Conservation (phyloP, 768 basidiomycete genomes). For the Termitomyces sp. region DNA sequence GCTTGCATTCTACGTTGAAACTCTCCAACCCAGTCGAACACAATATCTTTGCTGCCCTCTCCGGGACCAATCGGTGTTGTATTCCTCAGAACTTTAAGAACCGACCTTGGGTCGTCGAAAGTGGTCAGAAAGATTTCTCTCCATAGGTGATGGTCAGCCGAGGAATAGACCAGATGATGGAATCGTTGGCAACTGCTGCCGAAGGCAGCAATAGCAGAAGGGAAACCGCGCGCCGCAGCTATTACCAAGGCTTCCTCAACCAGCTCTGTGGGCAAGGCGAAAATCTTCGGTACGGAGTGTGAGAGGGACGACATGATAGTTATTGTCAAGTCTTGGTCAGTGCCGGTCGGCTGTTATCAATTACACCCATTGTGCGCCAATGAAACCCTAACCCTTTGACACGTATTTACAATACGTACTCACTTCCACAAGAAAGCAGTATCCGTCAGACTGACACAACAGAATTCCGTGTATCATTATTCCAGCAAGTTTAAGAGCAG, state of each 20-base stretch:
- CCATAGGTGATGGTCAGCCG: slow-evolving; percentile 31
- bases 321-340: not conserved
- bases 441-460: too few relatives aligned
- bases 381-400: not conserved
- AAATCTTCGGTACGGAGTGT: slow-evolving; percentile 6
- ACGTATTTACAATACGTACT: too few relatives aligned
- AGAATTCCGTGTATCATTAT: too few relatives aligned
- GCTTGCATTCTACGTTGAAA: slow-evolving; percentile 15
- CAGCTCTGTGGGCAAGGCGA: slow-evolving; percentile 13
- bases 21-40: slow-evolving; percentile 15
- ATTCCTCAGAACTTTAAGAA: slow-evolving; percentile 5
- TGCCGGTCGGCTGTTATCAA: not conserved
- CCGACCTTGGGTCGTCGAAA: slow-evolving; percentile 44
- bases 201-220: slow-evolving; percentile 11
- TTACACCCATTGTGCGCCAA: not conserved
- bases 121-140: slow-evolving; percentile 38
- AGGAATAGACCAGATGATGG: slow-evolving; percentile 10
- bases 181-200: slow-evolving; percentile 12
- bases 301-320: slow-evolving; percentile 4
- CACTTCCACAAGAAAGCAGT: too few relatives aligned
- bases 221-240: slow-evolving; percentile 10
- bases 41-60: not conserved
- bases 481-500: not conserved
- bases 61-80: slow-evolving; percentile 5
- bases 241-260: slow-evolving; percentile 14